Conservation (phyloP, 1,284 basidiomycete genomes). For the Gomphus bonarii region DNA sequence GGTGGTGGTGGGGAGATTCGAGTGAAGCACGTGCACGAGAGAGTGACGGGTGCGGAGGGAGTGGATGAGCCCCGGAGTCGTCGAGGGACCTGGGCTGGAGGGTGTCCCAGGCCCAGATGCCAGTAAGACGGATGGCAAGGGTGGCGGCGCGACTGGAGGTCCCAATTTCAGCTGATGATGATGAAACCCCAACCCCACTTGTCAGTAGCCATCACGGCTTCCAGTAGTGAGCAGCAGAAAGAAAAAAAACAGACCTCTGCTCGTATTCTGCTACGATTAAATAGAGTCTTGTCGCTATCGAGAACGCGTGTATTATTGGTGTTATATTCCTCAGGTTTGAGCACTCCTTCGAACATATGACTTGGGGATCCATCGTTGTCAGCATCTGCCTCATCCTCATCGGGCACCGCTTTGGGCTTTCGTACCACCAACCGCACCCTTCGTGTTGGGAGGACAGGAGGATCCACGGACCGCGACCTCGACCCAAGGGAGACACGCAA, state of each 20-base stretch:
- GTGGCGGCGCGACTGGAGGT: constrained; percentile 20
- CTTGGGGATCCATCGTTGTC: constrained; percentile 24
- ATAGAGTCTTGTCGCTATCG: constrained; percentile 62
- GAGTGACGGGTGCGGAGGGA: constrained; percentile 15
- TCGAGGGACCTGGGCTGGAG: constrained; percentile 20
- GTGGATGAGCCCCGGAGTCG: constrained; percentile 15
- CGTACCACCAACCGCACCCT: constrained; percentile 16
- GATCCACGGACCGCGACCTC: constrained; percentile 12
- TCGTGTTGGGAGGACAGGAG: constrained; percentile 16
- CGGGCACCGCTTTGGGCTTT: constrained; percentile 14
- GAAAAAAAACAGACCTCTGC: constrained; percentile 65
- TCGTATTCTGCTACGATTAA: constrained; percentile 58
- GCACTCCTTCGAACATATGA: constrained; percentile 77
- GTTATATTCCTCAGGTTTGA: constrained; percentile 66
- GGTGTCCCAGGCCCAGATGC: constrained; percentile 29
- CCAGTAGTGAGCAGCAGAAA: background rate
- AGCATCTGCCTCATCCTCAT: constrained; percentile 13
- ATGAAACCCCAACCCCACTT: constrained; percentile 3
- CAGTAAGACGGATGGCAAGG: constrained; percentile 15
- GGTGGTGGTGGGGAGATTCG: background rate
- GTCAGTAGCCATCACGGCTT: constrained; percentile 6
- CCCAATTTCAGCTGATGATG: constrained; percentile 41
- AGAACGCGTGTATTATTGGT: constrained; percentile 61
- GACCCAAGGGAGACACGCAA: constrained; percentile 9
- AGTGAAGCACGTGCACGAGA: constrained; percentile 4